Conservation (phyloP, 176 grass and related monocot species). For the Sorghum bicolor region DNA sequence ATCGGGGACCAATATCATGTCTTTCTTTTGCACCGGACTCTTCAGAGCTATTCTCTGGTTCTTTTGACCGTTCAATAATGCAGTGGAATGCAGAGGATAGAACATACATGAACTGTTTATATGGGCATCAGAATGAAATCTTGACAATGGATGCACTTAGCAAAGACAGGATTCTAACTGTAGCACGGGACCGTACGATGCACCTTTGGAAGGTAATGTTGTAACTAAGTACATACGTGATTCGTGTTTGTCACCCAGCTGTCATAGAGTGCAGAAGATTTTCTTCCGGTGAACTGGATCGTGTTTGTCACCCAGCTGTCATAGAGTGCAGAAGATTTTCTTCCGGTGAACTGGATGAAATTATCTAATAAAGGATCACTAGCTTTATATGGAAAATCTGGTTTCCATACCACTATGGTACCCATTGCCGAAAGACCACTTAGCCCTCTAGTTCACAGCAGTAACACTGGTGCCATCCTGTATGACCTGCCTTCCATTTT, state of each 20-base stretch:
- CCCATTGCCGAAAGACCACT: not conserved
- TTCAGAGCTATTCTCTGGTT: conserved; percentile 78
- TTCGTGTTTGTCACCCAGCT: not conserved
- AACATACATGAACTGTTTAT: conserved; percentile 83
- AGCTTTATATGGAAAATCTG: not conserved
- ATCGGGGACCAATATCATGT: conserved; percentile 71
- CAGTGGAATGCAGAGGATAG: conserved; percentile 91
- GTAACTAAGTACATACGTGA: not conserved
- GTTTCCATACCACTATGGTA: not conserved
- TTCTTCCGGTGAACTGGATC: not conserved
- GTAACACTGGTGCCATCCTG: not conserved
- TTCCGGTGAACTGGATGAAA: not conserved
- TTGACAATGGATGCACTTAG: conserved; percentile 69
- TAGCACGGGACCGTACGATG: conserved; percentile 76
- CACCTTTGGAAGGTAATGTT: conserved; percentile 77
- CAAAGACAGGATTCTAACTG: conserved; percentile 79
- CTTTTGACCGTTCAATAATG: conserved; percentile 85
- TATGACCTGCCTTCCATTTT: not conserved
- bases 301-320: not conserved
- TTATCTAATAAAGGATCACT: not conserved
- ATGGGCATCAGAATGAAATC: conserved; percentile 84
- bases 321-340: not conserved
- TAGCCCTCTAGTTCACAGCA: not conserved
- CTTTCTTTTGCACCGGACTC: conserved; percentile 76
- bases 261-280: not conserved